A percentile compares a stretch with the other conserved stretches of the same genome.
Conservation (phyloP, 352 stramenopile genomes). For the Pythium monospermum region DNA sequence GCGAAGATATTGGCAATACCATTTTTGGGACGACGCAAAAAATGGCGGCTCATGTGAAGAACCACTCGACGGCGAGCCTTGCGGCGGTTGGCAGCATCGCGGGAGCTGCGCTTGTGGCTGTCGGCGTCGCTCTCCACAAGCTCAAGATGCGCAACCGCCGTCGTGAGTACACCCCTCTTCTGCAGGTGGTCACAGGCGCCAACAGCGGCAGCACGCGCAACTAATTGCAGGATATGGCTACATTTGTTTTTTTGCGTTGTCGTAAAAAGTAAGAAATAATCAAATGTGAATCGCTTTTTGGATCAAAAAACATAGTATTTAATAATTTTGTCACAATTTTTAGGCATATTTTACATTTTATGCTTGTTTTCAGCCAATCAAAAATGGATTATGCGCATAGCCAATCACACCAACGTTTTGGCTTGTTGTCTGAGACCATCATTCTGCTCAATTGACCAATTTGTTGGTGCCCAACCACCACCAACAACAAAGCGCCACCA, state of each 20-base stretch:
- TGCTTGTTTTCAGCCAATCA: slow-evolving; percentile 11
- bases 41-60: slow-evolving; percentile 3
- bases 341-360: background rate
- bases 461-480: slow-evolving; percentile 12
- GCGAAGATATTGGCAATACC: slow-evolving; percentile 11
- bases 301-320: too few relatives aligned
- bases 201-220: too few relatives aligned
- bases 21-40: background rate
- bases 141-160: slow-evolving; percentile 7
- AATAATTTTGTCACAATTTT: too few relatives aligned
- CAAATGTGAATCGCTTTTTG: too few relatives aligned
- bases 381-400: background rate
- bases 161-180: slow-evolving; percentile 18
- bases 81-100: slow-evolving; percentile 1
- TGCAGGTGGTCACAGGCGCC: slow-evolving; percentile 9
- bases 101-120: slow-evolving; percentile 2
- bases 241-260: too few relatives aligned
- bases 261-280: too few relatives aligned
- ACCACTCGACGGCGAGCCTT: background rate
- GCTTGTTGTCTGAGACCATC: background rate
- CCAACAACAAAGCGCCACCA: background rate
- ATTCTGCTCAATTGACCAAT: too few relatives aligned
- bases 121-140: slow-evolving; percentile 19
- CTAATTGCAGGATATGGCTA: too few relatives aligned
- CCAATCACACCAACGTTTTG: slow-evolving; percentile 2